phyloP scores from a whole-genome alignment of 257 asterid species.

The Mitragyna speciosa region DNA sequence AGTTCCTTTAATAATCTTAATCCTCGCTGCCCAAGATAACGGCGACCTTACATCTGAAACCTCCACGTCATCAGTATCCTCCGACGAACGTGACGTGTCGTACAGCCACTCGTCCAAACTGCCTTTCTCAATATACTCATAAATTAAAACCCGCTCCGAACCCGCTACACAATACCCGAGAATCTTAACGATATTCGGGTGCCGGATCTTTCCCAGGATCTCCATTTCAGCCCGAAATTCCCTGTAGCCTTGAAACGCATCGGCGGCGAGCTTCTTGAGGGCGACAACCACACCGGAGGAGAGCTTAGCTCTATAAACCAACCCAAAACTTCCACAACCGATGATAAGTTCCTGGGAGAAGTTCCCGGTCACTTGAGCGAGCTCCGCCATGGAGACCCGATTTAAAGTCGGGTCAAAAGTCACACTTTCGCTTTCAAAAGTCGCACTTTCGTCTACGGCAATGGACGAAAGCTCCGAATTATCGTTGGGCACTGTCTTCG shows the following conservation, averaged over 20 bases:
- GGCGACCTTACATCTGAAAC: constrained; percentile 33
- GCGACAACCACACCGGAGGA: constrained; percentile 69
- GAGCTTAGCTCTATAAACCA: constrained; percentile 75
- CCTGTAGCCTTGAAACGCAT: constrained; percentile 85
- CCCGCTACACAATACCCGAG: constrained; percentile 73
- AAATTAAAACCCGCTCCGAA: constrained; percentile 64
- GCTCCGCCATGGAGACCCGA: constrained; percentile 69
- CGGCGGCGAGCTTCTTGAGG: constrained; percentile 62
- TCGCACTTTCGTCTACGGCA: constrained; percentile 54
- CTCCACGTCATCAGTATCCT: constrained; percentile 18
- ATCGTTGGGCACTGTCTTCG: constrained; percentile 20
- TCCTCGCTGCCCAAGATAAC: constrained; percentile 60
- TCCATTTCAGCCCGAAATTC: constrained; percentile 96
- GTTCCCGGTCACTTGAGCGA: constrained; percentile 55
- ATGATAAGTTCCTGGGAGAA: constrained; percentile 71
- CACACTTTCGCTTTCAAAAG: too few relatives aligned
- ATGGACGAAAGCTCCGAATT: constrained; percentile 25
- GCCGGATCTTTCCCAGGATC: constrained; percentile 72
- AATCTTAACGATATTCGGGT: constrained; percentile 65
- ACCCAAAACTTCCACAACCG: constrained; percentile 91
- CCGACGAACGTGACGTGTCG: constrained; percentile 44
- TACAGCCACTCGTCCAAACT: constrained; percentile 90
- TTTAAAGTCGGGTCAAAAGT: constrained; percentile 53
- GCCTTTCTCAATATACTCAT: constrained; percentile 76
- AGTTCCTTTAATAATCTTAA: constrained; percentile 52